These are phyloP conservation scores for Pestalotiopsis sp. DNA, from an alignment of 2,329 filamentous ascomycete species.

Conservation along the genomic window DNA sequence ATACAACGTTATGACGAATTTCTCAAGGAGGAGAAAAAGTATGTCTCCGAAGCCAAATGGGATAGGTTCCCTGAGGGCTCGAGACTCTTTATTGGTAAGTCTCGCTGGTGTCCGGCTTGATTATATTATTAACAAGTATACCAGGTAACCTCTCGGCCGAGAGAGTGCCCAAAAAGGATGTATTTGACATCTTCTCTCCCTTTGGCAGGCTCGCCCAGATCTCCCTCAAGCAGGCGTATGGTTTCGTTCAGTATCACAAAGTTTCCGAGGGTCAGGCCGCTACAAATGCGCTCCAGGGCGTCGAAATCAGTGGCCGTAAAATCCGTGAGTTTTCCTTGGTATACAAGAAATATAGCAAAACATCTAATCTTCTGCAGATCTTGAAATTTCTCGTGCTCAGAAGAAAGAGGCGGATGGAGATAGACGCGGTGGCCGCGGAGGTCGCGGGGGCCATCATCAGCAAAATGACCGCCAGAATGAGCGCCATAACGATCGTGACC, in stretches of 20 bases:
- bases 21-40: conserved; percentile 71
- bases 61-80: conserved; percentile 78
- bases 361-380: conserved; percentile 54
- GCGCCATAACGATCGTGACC: conserved; percentile 32
- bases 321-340: conserved; percentile 73
- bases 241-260: conserved; percentile 92
- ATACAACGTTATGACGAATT: conserved; percentile 70
- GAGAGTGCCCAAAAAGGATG: conserved; percentile 88
- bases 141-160: conserved; percentile 89
- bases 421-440: conserved; percentile 50
- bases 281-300: conserved; percentile 77
- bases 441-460: conserved; percentile 43
- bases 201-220: conserved; percentile 91
- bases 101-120: conserved; percentile 19
- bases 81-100: conserved; percentile 77
- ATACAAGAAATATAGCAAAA: conserved; percentile 29
- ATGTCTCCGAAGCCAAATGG: conserved; percentile 79
- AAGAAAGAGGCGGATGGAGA: conserved; percentile 75
- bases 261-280: conserved; percentile 73
- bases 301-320: conserved; percentile 82
- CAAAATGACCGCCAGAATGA: conserved; percentile 43
- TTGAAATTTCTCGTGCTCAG: conserved; percentile 88
- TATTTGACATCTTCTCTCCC: conserved; percentile 86
- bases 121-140: conserved; percentile 30
- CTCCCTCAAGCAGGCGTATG: conserved; percentile 94